Evolutionary conservation across 495 filamentous ascomycete genomes (phyloP).

Genomic region (Penicillium canescens): DNA sequence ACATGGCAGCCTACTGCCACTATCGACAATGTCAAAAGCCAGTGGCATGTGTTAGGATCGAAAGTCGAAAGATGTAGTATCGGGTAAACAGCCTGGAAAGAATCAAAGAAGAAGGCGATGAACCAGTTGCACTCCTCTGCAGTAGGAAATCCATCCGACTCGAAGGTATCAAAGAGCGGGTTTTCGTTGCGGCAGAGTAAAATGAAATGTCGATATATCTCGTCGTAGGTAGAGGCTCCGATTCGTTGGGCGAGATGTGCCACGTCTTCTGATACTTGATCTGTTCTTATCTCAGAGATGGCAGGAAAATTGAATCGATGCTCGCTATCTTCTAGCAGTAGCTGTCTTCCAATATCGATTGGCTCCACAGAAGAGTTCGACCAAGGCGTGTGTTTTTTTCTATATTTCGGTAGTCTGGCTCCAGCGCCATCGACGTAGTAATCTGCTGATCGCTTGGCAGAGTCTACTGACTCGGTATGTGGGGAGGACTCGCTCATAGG

Average conservation of each 20-base stretch:
- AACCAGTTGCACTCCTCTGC: conserved; percentile 31
- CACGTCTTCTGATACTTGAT: conserved; percentile 16
- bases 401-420: conserved; percentile 32
- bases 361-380: conserved; percentile 16
- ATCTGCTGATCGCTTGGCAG: conserved; percentile 29
- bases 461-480: conserved; percentile 18
- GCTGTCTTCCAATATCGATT: conserved; percentile 8
- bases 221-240: conserved; percentile 31
- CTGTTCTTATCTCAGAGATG: conserved; percentile 13
- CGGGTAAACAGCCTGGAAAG: conserved; percentile 46
- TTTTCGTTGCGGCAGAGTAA: conserved; percentile 37
- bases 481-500: conserved; percentile 21
- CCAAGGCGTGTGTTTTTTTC: conserved; percentile 27
- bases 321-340: conserved; percentile 5
- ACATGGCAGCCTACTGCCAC: conserved; percentile 47
- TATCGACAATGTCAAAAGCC: conserved; percentile 44
- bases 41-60: conserved; percentile 38
- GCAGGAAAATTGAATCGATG: conserved; percentile 28
- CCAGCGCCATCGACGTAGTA: conserved; percentile 40
- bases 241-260: conserved; percentile 19
- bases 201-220: conserved; percentile 35
- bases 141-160: conserved; percentile 35
- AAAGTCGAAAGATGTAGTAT: conserved; percentile 46
- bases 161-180: conserved; percentile 38
- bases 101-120: conserved; percentile 36